Evolutionary conservation across 2,329 filamentous ascomycete genomes (phyloP), one percentile per base, ranked within the genome.

Genomic region (Penicillium polonicum): DNA sequence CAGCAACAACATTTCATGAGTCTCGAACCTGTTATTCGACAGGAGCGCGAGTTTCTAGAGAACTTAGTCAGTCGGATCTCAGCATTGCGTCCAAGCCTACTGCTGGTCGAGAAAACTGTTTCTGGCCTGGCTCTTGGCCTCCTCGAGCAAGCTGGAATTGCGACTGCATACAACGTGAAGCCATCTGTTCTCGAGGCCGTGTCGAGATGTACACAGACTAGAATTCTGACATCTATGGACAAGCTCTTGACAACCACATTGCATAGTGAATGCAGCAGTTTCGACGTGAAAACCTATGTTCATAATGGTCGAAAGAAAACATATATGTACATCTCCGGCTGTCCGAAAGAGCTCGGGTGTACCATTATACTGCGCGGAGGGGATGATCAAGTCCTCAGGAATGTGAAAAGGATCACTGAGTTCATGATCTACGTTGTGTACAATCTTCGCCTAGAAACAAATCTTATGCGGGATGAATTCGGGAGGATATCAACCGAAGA

Each of bases 341-440:
- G 92, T 66, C 86, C 89, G 9, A 91, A 90, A 61, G 89, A 95
- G 59, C 84, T 99, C 2, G 95, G 94, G 0, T 97, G 94, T 71
- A 99, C 94, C 0, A 96, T 99, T 65, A 91, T 92, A 13, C 80
- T 99, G 23, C 87, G 94, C 45, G 94, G 94, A 1, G 90, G 89
- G 4, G 86, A 89, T 58, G 87, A 86, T 31, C 79, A 84, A 48
- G 81, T 86, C 0, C 81, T 99, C 19, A 80, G 86, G 1, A 90
- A 87, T 66, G 86, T 99, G 74, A 99, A 99, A 76, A 85, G 87
- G 52, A 94, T 99, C 64, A 94, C 93, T 12, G 94, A 99, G 71
- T 97, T 99, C 71, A 97, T 99, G 93, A 89, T 95, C 38, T 99
- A 97, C 66, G 95, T 99, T 21, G 92, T 97, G 13, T 99, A 99